These are phyloP conservation scores for Dendrocalamus latiflorus DNA, from an alignment of 202 grass and related monocot genomes.

Conservation along the genomic window DNA sequence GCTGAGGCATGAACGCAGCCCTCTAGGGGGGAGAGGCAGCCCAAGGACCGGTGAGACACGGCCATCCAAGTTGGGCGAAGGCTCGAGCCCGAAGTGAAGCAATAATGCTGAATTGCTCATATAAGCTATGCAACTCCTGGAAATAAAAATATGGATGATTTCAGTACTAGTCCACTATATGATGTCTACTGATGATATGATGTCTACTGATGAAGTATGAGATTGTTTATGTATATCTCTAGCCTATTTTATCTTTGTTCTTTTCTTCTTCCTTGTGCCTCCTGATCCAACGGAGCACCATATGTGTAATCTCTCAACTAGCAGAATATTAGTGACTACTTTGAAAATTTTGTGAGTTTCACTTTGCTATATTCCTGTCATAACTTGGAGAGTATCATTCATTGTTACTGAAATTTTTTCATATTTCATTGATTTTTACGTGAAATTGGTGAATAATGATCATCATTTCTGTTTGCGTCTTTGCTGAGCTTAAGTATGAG, in stretches of 20 bases:
- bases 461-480: neutral
- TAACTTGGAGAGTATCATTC: constrained; percentile 8
- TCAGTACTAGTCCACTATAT: no score
- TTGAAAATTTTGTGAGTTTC: constrained; percentile 9
- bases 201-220: no score
- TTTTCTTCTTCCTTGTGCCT: constrained; percentile 3
- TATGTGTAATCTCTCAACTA: constrained; percentile 44
- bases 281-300: constrained; percentile 13
- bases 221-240: no score
- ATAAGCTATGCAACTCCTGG: constrained; percentile 18
- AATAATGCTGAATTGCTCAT: neutral
- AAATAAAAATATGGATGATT: constrained; percentile 29
- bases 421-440: constrained; percentile 32
- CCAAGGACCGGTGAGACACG: constrained; percentile 38
- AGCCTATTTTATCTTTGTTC: no score
- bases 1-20: constrained; percentile 62
- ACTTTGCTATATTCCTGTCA: neutral
- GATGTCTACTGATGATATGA: no score
- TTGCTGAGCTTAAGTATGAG: neutral
- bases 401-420: constrained; percentile 16
- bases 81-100: constrained; percentile 36
- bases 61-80: constrained; percentile 59
- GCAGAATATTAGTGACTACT: constrained; percentile 41
- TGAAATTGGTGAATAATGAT: neutral
- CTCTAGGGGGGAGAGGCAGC: constrained; percentile 44